Conservation (phyloP, 495 filamentous ascomycete genomes). For the Penicillium waksmanii region DNA sequence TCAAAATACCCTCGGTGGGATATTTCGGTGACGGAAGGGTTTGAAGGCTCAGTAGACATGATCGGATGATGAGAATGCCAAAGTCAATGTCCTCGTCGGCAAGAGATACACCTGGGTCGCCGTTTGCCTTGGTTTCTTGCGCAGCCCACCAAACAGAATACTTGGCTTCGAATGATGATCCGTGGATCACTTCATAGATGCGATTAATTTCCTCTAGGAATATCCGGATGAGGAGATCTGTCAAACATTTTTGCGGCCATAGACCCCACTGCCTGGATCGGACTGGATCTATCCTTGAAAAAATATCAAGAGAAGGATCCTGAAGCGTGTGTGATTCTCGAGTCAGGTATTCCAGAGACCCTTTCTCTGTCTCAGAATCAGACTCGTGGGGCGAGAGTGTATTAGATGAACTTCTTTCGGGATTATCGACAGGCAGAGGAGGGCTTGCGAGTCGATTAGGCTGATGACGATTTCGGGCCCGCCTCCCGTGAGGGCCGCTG, state of each 20-base stretch:
- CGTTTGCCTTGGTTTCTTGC: not conserved
- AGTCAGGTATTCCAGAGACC: not conserved
- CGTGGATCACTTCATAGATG: constrained; percentile 6
- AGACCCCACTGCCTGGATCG: not conserved
- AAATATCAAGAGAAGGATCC: not conserved
- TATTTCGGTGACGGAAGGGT: constrained; percentile 7
- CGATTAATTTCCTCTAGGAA: constrained; percentile 6
- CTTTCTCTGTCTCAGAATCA: not conserved
- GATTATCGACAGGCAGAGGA: not conserved
- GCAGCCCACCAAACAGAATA: not conserved
- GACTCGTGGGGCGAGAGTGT: constrained; percentile 1
- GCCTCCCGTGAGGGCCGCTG: not conserved
- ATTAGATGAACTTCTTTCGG: not conserved
- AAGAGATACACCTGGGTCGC: not conserved
- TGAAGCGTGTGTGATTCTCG: not conserved
- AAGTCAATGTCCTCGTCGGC: constrained; percentile 26
- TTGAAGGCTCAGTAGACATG: constrained; percentile 11
- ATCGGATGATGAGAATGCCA: constrained; percentile 9
- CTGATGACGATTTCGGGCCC: not conserved
- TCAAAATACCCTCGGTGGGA: constrained; percentile 4
- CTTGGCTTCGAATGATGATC: not conserved
- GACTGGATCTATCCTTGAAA: not conserved
- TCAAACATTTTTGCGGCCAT: not conserved
- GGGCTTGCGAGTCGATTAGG: not conserved
- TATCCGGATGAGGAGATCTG: constrained; percentile 1